These are phyloP conservation scores for Teratosphaeria gauchensis DNA, from an alignment of 2,329 filamentous ascomycete species.

Conservation along the genomic window DNA sequence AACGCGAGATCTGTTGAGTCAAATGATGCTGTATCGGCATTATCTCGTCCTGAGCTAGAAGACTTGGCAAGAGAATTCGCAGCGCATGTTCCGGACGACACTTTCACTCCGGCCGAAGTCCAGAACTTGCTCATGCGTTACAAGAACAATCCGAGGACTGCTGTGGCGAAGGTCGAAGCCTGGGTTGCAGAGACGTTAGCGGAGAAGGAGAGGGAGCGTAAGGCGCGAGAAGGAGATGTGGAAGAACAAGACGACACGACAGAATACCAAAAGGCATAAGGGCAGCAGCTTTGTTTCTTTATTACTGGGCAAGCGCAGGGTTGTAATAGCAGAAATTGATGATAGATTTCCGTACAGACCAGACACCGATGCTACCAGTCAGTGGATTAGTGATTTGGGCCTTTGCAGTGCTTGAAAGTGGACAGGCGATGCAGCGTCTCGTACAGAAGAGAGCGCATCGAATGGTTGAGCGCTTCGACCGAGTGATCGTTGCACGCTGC, in stretches of 20 bases:
- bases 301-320: no score
- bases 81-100: slow-evolving; percentile 34
- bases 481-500: no score
- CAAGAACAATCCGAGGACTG: slow-evolving; percentile 39
- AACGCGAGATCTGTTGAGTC: not conserved
- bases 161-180: slow-evolving; percentile 32
- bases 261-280: not conserved
- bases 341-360: not conserved
- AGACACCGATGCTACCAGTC: no score
- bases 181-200: slow-evolving; percentile 30
- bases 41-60: slow-evolving; percentile 24
- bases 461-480: no score
- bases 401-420: no score
- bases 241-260: slow-evolving; percentile 6
- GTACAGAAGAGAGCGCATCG: no score
- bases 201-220: slow-evolving; percentile 12
- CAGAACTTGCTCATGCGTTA: slow-evolving; percentile 43
- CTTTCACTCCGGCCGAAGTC: slow-evolving; percentile 44
- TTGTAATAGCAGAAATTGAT: not conserved
- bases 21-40: slow-evolving; percentile 6
- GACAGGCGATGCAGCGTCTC: no score
- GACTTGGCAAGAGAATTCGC: slow-evolving; percentile 39
- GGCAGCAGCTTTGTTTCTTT: not conserved
- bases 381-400: no score
- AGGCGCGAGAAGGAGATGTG: not conserved